Conservation (phyloP, 1,284 basidiomycete species). For the Trichosporon inkin region DNA sequence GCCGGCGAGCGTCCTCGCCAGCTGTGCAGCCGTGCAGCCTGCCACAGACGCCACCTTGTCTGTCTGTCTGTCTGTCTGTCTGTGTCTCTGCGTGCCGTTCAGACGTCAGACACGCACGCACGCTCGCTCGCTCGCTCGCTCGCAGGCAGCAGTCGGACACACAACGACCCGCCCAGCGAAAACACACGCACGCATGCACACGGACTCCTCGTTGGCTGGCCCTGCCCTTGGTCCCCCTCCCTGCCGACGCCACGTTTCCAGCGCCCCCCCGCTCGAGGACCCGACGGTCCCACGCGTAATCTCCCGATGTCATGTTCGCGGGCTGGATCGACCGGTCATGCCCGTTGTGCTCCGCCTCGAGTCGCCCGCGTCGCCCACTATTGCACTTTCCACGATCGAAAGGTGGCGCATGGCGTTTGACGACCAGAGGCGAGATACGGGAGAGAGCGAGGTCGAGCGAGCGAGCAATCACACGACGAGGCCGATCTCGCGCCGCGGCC, state of each 20-base stretch:
- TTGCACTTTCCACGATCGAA: not conserved
- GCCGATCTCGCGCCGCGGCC: not conserved
- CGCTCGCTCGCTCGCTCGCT: too few species aligned
- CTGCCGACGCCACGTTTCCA: not conserved
- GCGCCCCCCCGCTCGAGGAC: not conserved
- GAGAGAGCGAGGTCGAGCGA: not conserved
- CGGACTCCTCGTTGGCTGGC: not conserved
- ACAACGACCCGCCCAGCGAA: not conserved
- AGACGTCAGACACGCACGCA: not conserved
- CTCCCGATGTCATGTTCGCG: not conserved
- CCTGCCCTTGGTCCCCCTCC: not conserved
- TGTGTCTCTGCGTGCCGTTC: too few species aligned
- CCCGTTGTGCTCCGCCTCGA: not conserved
- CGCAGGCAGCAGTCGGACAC: not conserved
- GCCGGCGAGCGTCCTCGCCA: too few species aligned
- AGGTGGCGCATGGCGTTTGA: not conserved
- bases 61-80: too few species aligned
- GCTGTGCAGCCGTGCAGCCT: too few species aligned
- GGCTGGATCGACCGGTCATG: not conserved
- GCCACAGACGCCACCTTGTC: too few species aligned
- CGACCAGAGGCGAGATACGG: slow-evolving; percentile 3
- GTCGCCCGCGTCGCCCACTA: not conserved
- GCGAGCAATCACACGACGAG: not conserved
- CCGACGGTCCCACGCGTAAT: slow-evolving; percentile 1
- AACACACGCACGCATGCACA: too few species aligned